Percentiles rank a stretch among this genome's conserved stretches.
Conservation (phyloP, 2,329 filamentous ascomycete genomes). For the Neocucurbitaria cava region DNA sequence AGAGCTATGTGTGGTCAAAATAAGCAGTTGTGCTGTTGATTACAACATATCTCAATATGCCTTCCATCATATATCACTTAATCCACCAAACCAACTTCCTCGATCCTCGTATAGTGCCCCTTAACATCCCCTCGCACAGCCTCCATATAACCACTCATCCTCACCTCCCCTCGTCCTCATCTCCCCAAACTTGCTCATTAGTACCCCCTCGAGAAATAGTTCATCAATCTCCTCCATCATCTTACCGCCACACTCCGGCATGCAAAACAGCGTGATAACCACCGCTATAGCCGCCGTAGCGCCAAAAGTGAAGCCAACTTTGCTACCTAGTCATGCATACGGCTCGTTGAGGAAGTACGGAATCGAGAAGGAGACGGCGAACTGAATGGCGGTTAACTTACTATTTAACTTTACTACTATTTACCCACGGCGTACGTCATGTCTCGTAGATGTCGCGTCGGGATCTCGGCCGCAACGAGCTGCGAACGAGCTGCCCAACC, state of each 20-base stretch:
- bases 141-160: background rate
- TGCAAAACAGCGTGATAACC: constrained; percentile 22
- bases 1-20: no score
- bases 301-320: constrained; percentile 53
- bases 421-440: constrained; percentile 8
- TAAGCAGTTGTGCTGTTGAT: no score
- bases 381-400: constrained; percentile 15
- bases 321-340: constrained; percentile 47
- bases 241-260: constrained; percentile 16
- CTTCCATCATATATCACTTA: no score
- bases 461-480: constrained; percentile 10
- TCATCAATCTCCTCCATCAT: constrained; percentile 32
- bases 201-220: constrained; percentile 8
- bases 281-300: constrained; percentile 25
- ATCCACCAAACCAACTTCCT: no score
- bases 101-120: background rate
- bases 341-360: constrained; percentile 48
- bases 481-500: constrained; percentile 10
- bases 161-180: background rate
- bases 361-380: constrained; percentile 45
- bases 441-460: constrained; percentile 9
- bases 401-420: constrained; percentile 10
- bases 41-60: no score
- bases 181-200: constrained; percentile 6
- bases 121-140: background rate